These are phyloP conservation scores for Odonthalia washingtoniensis DNA, from an alignment of 31 red algal species.

Conservation along the genomic window DNA sequence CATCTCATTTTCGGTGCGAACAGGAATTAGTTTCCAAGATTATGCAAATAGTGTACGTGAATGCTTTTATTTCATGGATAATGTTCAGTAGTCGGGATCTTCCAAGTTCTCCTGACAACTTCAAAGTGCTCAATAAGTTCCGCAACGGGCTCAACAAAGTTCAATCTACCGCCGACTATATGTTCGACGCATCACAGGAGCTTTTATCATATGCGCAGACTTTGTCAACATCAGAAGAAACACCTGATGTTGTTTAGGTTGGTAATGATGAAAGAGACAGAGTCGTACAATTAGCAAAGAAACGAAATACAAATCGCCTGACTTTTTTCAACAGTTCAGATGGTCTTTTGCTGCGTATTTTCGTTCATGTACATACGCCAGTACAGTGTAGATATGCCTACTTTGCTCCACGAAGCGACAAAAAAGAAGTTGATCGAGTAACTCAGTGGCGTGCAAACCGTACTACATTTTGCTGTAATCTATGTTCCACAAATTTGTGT, in stretches of 20 bases:
- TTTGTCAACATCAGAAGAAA: no score
- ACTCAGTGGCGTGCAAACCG: neutral
- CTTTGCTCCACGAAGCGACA: slow-evolving; percentile 6
- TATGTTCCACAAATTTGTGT: neutral
- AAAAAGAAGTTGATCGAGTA: neutral
- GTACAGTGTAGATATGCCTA: neutral
- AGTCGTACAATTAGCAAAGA: no score
- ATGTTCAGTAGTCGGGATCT: slow-evolving; percentile 55
- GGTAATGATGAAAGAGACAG: no score
- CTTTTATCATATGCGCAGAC: slow-evolving; percentile 22
- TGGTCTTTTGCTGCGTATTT: no score
- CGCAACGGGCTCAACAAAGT: slow-evolving; percentile 39
- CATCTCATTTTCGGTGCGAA: slow-evolving; percentile 52
- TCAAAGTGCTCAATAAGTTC: slow-evolving; percentile 23
- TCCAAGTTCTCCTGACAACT: slow-evolving; percentile 10
- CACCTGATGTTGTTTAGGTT: no score
- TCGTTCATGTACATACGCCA: slow-evolving; percentile 12
- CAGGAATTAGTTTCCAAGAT: slow-evolving; percentile 41
- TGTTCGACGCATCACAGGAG: slow-evolving; percentile 39
- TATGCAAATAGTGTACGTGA: slow-evolving; percentile 40
- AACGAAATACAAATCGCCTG: no score
- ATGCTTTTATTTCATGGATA: slow-evolving; percentile 16
- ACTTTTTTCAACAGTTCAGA: no score
- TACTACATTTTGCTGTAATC: neutral
- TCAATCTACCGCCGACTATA: slow-evolving; percentile 36